Evolutionary conservation across 495 filamentous ascomycete genomes (phyloP).

Genomic region (Jackrogersella multiformis): DNA sequence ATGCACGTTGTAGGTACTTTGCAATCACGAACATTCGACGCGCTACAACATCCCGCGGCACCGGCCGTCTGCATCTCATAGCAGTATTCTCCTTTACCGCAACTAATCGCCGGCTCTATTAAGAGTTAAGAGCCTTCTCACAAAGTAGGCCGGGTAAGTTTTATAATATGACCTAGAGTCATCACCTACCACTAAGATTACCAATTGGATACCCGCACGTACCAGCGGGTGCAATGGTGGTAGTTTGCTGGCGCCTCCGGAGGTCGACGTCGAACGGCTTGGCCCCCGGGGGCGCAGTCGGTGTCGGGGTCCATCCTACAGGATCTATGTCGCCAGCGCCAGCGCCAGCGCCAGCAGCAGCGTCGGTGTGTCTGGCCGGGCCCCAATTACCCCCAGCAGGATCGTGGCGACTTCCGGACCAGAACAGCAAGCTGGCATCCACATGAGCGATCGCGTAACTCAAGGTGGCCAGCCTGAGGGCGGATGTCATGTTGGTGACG

Average conservation of each 20-base stretch:
- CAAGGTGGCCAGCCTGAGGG: slow-evolving; percentile 46
- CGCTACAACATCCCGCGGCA: slow-evolving; percentile 42
- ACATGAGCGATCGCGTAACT: slow-evolving; percentile 43
- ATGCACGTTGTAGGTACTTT: slow-evolving; percentile 44
- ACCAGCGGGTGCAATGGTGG: slow-evolving; percentile 3
- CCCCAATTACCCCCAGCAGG: slow-evolving; percentile 44
- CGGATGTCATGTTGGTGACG: slow-evolving; percentile 44
- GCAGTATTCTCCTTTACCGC: slow-evolving; percentile 36
- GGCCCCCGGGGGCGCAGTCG: slow-evolving; percentile 44
- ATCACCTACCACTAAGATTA: slow-evolving; percentile 34
- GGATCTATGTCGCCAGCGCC: slow-evolving; percentile 30
- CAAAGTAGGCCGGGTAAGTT: background rate
- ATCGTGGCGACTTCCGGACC: slow-evolving; percentile 17
- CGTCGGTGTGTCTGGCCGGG: slow-evolving; percentile 36
- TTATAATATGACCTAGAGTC: slow-evolving; percentile 11
- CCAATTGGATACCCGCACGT: slow-evolving; percentile 42
- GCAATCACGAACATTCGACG: slow-evolving; percentile 35
- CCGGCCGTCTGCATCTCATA: slow-evolving; percentile 1
- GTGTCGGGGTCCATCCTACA: slow-evolving; percentile 46
- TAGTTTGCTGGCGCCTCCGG: slow-evolving; percentile 35
- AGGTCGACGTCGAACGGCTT: slow-evolving; percentile 37
- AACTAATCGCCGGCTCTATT: slow-evolving; percentile 42
- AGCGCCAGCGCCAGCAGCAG: slow-evolving; percentile 4
- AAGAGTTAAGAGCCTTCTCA: slow-evolving; percentile 25
- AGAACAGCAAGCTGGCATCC: slow-evolving; percentile 36